Evolutionary conservation across 352 stramenopile species (phyloP), one percentile per base, ranked within the genome.

Genomic region (Globisporangium alternatum): DNA sequence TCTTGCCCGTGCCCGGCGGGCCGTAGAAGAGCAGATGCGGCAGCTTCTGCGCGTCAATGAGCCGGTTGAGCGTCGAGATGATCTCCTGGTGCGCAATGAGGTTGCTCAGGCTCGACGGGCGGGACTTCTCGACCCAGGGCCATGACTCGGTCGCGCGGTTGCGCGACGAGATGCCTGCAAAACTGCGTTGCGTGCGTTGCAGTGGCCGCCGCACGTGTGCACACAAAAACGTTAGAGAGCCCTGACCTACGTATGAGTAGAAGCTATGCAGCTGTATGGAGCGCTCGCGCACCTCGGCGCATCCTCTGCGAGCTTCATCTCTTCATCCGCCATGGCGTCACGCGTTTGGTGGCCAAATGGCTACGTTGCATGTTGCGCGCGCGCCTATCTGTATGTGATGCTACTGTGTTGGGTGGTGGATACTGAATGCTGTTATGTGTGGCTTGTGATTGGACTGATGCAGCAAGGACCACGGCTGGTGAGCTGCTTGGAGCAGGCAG

Each of bases 71-170:
- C 61, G 97, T 99, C 49, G 83, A 87, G 53, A 99, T 88, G 77
- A 99, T 99, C 66, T 99, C 93, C 65, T 98, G 85, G 67, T 99
- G 97, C 5, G 96, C 96, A 51, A 99, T 97, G 12, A 99, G 75
- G 69, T 99, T 96, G 69, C 97, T 78, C 12, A 99, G 75, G 56
- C 75, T 97, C 22, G 83, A 89, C 22, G 97, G 97, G 2, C 97
- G 91, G 80, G 99, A 99, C 77, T 99, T 99, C 78, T 99, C 97
- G 13, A 99, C 96, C 97, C 97, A 99, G 22, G 97, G 93, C 80
- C 96, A 94, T 51, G 85, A 91, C 66, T 94, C 86, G 7, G 86
- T 95, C 47, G 83, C 78, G 35, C 86, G 80, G 63, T 93, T 92
- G 62, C 77, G 75, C 12, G 82, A 91, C 28, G 86, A 95, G 56